These are phyloP conservation scores for Penicillium riverlandense DNA, from an alignment of 495 filamentous ascomycete species.

Conservation along the genomic window DNA sequence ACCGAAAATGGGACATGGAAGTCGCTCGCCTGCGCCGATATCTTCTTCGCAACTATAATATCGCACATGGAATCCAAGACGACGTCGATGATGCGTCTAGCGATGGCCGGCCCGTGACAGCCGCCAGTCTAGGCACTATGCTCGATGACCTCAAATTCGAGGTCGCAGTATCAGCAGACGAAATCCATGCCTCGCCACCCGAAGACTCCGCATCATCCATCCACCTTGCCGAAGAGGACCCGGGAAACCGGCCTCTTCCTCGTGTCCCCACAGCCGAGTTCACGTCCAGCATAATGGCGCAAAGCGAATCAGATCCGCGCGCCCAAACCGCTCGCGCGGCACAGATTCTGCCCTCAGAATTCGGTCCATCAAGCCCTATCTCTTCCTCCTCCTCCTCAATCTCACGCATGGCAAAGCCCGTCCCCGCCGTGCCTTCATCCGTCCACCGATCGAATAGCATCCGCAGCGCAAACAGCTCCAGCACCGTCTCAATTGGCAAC, in stretches of 20 bases:
- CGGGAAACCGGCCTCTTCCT: not conserved
- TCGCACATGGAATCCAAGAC: conserved; percentile 39
- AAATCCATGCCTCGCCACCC: conserved; percentile 18
- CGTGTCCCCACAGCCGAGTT: conserved; percentile 2
- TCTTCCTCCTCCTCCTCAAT: conserved; percentile 11
- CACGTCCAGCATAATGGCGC: conserved; percentile 1
- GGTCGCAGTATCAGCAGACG: conserved; percentile 28
- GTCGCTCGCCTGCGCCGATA: conserved; percentile 48
- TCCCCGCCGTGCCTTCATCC: conserved; percentile 25
- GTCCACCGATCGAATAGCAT: conserved; percentile 30
- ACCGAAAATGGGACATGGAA: conserved; percentile 57
- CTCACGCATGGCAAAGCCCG: conserved; percentile 27
- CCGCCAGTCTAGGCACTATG: conserved; percentile 33
- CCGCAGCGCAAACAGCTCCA: conserved; percentile 36
- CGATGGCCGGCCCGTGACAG: conserved; percentile 32
- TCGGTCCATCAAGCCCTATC: conserved; percentile 6
- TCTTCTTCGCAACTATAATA: conserved; percentile 54
- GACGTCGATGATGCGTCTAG: conserved; percentile 24
- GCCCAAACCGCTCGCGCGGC: conserved; percentile 18
- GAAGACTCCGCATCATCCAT: conserved; percentile 6
- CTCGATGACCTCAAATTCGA: conserved; percentile 35
- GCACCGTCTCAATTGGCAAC: conserved; percentile 32
- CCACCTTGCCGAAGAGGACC: not conserved
- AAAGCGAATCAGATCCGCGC: conserved; percentile 13
- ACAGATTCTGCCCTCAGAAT: conserved; percentile 20